A percentile compares a stretch with the other conserved stretches of the same genome.
Conservation (phyloP, 1,139 yeast genomes). For the Yamadazyma sp. region DNA sequence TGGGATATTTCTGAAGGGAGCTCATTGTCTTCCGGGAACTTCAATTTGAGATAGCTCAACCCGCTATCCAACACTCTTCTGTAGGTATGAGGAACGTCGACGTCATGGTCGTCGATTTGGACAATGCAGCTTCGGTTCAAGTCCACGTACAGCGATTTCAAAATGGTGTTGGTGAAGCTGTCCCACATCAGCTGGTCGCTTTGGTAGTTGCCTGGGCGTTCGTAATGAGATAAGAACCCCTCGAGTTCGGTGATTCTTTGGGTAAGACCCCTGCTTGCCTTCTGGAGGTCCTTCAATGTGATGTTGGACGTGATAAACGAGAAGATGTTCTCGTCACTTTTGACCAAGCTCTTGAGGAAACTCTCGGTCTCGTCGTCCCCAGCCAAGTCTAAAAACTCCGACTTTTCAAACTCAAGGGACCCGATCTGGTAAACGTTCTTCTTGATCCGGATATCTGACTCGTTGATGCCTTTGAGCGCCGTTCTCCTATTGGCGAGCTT, state of each 20-base stretch:
- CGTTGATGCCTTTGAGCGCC: slow-evolving; percentile 10
- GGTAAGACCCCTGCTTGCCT: slow-evolving; percentile 42
- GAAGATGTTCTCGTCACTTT: slow-evolving; percentile 45
- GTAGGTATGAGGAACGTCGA: slow-evolving; percentile 18
- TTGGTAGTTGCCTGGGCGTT: slow-evolving; percentile 38
- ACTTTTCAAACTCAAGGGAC: slow-evolving; percentile 54
- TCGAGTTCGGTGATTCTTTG: slow-evolving; percentile 37
- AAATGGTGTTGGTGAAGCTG: slow-evolving; percentile 31
- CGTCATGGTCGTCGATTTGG: slow-evolving; percentile 22
- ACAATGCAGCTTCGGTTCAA: slow-evolving; percentile 33
- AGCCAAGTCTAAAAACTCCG: slow-evolving; percentile 46
- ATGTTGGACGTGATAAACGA: slow-evolving; percentile 48
- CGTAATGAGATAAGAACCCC: slow-evolving; percentile 34
- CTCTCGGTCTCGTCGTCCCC: slow-evolving; percentile 52
- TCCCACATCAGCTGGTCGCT: slow-evolving; percentile 33
- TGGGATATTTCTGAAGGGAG: slow-evolving; percentile 2
- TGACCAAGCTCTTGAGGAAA: slow-evolving; percentile 49
- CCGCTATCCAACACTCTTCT: slow-evolving; percentile 33
- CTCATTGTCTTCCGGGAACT: slow-evolving; percentile 22
- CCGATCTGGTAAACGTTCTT: slow-evolving; percentile 51
- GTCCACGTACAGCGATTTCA: slow-evolving; percentile 33
- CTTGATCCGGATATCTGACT: slow-evolving; percentile 17
- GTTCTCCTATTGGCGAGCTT: slow-evolving; percentile 7
- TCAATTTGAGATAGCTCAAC: slow-evolving; percentile 32
- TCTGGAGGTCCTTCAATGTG: slow-evolving; percentile 47